Evolutionary conservation across 345 rosid genomes (phyloP).

Genomic region (Hibiscus trionum): DNA sequence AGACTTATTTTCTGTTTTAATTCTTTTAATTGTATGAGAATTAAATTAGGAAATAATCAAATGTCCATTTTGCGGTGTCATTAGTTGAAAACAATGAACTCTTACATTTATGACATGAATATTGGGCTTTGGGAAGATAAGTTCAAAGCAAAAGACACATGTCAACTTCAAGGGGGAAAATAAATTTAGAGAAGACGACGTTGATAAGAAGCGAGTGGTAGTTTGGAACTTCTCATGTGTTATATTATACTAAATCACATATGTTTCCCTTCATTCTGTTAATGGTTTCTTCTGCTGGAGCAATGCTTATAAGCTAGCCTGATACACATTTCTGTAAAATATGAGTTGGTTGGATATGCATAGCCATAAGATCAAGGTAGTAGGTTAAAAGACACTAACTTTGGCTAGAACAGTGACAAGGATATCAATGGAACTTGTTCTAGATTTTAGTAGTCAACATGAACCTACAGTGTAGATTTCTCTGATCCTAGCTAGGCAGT

Average conservation of each 20-base stretch:
- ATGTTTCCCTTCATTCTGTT: neutral
- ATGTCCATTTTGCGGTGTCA: neutral
- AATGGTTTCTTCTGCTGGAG: neutral
- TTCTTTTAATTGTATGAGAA: conserved; percentile 1
- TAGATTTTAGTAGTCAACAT: neutral
- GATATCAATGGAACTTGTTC: neutral
- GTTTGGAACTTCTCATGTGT: neutral
- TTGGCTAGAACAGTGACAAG: neutral
- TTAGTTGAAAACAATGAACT: neutral
- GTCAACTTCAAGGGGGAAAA: neutral
- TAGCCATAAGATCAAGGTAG: neutral
- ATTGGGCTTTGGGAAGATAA: neutral
- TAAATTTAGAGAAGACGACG: neutral
- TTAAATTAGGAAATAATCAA: neutral
- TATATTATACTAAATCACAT: neutral
- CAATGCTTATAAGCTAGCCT: neutral
- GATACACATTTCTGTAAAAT: neutral
- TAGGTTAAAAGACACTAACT: neutral
- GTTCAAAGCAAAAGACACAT: neutral
- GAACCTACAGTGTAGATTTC: neutral
- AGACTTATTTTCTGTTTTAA: neutral
- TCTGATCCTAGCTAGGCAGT: neutral
- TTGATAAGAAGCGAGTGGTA: neutral
- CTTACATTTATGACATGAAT: neutral
- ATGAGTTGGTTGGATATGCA: neutral